Conservation (phyloP, 441 rosid species). For the Populus hybrid region DNA sequence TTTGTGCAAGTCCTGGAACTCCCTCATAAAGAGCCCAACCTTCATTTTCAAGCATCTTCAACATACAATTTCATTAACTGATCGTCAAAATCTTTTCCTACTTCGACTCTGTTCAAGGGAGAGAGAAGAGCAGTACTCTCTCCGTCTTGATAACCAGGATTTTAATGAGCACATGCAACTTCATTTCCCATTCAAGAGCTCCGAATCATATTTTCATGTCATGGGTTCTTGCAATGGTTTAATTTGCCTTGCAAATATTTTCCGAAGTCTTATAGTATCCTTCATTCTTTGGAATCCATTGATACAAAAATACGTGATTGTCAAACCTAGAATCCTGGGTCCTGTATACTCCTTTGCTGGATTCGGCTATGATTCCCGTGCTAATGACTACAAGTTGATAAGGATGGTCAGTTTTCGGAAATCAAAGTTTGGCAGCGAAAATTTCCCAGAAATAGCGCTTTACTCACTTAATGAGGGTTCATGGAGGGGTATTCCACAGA, state of each 20-base stretch:
- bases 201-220: background rate
- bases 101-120: background rate
- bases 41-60: constrained; percentile 4
- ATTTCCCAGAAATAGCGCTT: background rate
- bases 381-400: constrained; percentile 18
- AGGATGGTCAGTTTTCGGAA: background rate
- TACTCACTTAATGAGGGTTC: constrained; percentile 14
- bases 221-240: constrained; percentile 5
- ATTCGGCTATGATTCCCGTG: constrained; percentile 20
- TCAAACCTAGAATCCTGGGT: background rate
- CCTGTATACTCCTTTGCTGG: background rate
- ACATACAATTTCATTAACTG: background rate
- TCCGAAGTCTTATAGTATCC: background rate
- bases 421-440: background rate
- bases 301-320: background rate
- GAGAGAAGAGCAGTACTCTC: background rate
- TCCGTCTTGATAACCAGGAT: background rate
- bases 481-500: constrained; percentile 7
- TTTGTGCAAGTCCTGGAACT: constrained; percentile 5
- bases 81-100: background rate
- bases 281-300: constrained; percentile 12
- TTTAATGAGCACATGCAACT: background rate
- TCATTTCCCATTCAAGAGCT: background rate
- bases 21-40: constrained; percentile 2
- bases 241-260: background rate